A percentile compares a stretch with the other conserved stretches of the same genome.
phyloP scores from a whole-genome alignment of 2,329 filamentous ascomycete genomes.

The Fusarium irregulare region DNA sequence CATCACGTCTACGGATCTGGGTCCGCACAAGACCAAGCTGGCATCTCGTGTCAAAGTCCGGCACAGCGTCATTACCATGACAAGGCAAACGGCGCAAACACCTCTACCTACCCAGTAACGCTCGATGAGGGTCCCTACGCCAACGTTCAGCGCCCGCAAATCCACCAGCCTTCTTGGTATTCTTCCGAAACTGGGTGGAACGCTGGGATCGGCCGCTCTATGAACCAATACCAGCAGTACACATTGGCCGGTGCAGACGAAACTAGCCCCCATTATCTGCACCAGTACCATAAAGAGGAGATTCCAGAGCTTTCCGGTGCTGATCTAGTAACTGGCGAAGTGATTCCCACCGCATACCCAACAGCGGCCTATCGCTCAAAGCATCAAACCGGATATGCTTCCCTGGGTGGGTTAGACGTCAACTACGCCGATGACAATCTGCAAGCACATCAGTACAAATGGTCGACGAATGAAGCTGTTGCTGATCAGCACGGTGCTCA shows the following conservation, averaged over 20 bases:
- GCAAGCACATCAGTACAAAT: slow-evolving; percentile 3
- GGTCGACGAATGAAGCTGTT: not conserved
- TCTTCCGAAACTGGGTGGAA: slow-evolving; percentile 17
- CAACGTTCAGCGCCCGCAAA: slow-evolving; percentile 10
- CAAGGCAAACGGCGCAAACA: not conserved
- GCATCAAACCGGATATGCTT: slow-evolving; percentile 1
- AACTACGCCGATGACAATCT: not conserved
- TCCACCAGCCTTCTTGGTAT: slow-evolving; percentile 24
- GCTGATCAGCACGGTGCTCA: not conserved
- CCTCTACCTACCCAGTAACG: not conserved
- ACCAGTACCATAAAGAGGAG: slow-evolving; percentile 4
- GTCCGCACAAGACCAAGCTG: slow-evolving; percentile 2
- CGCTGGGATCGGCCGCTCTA: slow-evolving; percentile 23
- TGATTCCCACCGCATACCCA: not conserved
- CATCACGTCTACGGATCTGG: not conserved
- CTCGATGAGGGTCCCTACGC: not conserved
- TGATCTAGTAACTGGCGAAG: not conserved
- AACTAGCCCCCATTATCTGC: not conserved
- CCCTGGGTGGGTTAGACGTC: not conserved
- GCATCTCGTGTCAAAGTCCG: slow-evolving; percentile 7
- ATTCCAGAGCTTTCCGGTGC: not conserved
- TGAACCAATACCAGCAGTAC: slow-evolving; percentile 21
- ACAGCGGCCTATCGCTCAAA: not conserved
- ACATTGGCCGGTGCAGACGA: slow-evolving; percentile 4
- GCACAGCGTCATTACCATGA: not conserved